Conservation (phyloP, 225 moss, liverwort and hornwort genomes). For the Asterella californica region DNA sequence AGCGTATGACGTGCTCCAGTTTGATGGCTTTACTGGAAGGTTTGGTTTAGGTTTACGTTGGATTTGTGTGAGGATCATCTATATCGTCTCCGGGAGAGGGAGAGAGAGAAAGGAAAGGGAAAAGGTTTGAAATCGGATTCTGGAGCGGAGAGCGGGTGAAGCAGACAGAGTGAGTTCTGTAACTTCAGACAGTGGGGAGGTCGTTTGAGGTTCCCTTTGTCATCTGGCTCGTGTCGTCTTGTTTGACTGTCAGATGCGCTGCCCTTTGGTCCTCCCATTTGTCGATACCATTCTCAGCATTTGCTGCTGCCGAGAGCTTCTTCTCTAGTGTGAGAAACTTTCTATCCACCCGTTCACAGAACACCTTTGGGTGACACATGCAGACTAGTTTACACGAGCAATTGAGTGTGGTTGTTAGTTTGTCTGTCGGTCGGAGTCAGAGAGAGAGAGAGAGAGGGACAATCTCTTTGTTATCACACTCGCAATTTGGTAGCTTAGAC, state of each 20-base stretch:
- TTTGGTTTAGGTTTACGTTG: constrained; percentile 26
- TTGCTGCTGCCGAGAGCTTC: not conserved
- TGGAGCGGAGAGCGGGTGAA: constrained; percentile 5
- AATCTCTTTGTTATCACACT: not conserved
- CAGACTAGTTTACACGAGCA: not conserved
- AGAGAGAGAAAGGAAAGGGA: not conserved
- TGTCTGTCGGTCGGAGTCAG: not conserved
- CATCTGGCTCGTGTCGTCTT: constrained; percentile 5
- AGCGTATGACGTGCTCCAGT: constrained; percentile 9
- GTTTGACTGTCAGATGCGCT: not conserved
- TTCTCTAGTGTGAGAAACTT: not conserved
- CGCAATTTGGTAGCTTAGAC: not conserved
- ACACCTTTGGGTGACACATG: not conserved
- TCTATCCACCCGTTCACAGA: not conserved
- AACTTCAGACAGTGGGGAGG: not conserved
- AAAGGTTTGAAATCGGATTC: not conserved
- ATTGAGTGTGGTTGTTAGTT: not conserved
- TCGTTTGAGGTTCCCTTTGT: not conserved
- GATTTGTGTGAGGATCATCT: constrained; percentile 15
- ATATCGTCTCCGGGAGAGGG: not conserved
- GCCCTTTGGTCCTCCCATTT: not conserved
- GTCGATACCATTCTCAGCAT: not conserved
- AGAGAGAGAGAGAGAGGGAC: not conserved
- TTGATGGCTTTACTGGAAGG: not conserved
- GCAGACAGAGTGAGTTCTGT: not conserved